phyloP scores from a whole-genome alignment of 2,329 filamentous ascomycete genomes.

The Chaetomiaceae sp. region DNA sequence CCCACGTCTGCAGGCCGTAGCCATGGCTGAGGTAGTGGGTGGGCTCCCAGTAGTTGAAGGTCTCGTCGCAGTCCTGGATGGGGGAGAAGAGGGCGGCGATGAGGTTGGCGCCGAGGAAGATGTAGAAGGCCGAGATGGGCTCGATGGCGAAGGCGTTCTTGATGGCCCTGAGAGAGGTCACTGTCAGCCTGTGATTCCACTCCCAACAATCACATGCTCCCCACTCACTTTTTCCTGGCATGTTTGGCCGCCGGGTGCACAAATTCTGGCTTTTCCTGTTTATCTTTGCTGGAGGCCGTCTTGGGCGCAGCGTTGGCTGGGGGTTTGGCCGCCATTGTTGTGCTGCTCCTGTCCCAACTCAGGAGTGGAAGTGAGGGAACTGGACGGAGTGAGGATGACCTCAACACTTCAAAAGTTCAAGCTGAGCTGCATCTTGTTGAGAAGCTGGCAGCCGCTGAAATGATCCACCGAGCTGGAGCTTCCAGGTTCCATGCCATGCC shows the following conservation, averaged over 20 bases:
- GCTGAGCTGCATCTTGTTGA: constrained; percentile 7
- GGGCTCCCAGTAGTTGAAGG: constrained; percentile 99
- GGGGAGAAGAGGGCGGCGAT: constrained; percentile 78
- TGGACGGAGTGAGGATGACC: neutral
- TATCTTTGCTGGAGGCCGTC: constrained; percentile 16
- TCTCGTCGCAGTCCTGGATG: constrained; percentile 97
- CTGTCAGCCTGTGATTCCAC: neutral
- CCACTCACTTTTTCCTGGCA: constrained; percentile 44
- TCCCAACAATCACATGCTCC: too few species aligned
- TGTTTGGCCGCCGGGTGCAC: constrained; percentile 47
- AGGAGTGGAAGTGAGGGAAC: neutral
- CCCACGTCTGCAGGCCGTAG: constrained; percentile 95
- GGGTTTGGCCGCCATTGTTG: constrained; percentile 28
- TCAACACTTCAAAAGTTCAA: neutral
- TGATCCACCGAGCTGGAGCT: neutral
- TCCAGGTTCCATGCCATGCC: neutral
- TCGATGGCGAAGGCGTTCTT: constrained; percentile 59
- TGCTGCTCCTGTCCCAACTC: neutral
- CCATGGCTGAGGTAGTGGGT: constrained; percentile 90
- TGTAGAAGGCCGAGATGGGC: constrained; percentile 72
- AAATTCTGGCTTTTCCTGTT: constrained; percentile 34
- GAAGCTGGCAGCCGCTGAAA: neutral
- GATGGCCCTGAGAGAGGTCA: constrained; percentile 34
- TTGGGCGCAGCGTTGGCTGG: constrained; percentile 21
- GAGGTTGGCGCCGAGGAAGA: constrained; percentile 69